A percentile compares a stretch with the other conserved stretches of the same genome.
Conservation (phyloP, 805 yeast species). For the Yarrowia osloensis region DNA sequence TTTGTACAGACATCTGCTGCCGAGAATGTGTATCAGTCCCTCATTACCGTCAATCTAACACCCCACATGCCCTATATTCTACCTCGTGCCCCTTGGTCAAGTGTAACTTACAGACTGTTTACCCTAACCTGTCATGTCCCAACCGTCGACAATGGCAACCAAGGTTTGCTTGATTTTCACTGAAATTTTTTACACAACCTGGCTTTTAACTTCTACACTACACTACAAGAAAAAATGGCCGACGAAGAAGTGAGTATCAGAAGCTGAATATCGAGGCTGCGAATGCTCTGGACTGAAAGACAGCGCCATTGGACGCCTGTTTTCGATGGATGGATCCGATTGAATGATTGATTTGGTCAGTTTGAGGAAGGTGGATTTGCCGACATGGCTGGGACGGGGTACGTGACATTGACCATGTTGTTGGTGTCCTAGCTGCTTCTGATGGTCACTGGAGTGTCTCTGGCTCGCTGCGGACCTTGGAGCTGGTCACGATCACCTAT, state of each 20-base stretch:
- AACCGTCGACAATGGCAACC: slow-evolving; percentile 21
- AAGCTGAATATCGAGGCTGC: neutral
- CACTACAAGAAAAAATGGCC: slow-evolving; percentile 41
- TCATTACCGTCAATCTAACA: neutral
- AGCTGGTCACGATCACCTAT: too few species aligned
- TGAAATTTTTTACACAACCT: slow-evolving; percentile 26
- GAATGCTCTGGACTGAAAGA: neutral
- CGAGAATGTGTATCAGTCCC: too few species aligned
- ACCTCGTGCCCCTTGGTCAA: neutral
- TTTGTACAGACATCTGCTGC: too few species aligned
- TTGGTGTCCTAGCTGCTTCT: neutral
- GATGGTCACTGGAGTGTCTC: neutral
- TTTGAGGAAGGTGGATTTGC: neutral
- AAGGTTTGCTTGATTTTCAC: slow-evolving; percentile 25
- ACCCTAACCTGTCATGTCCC: slow-evolving; percentile 27
- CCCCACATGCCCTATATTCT: too few species aligned
- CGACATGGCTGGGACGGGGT: neutral
- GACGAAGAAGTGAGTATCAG: slow-evolving; percentile 44
- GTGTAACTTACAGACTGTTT: slow-evolving; percentile 24
- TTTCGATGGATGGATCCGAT: slow-evolving; percentile 8
- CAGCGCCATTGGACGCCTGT: neutral
- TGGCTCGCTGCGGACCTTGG: too few species aligned
- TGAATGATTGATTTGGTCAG: neutral
- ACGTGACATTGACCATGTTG: neutral
- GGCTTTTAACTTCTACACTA: slow-evolving; percentile 30